These are phyloP conservation scores for Tetrahymena malaccensis DNA, from an alignment of 73 alveolate genomes.

Conservation along the genomic window DNA sequence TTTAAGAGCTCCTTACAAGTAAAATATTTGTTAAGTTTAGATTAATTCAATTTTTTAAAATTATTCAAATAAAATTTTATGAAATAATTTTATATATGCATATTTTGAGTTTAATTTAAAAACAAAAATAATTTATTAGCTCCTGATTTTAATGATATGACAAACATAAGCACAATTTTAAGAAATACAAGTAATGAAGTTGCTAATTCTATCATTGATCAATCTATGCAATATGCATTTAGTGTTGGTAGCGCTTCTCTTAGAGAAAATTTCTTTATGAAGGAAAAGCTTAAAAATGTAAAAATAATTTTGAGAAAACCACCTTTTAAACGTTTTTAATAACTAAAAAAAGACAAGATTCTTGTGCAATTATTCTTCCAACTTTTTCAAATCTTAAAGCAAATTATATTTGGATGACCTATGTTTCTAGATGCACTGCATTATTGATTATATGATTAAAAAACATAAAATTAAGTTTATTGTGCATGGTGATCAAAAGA, in stretches of 20 bases:
- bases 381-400: slow-evolving; percentile 8
- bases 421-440: slow-evolving; percentile 6
- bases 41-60: neutral
- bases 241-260: neutral
- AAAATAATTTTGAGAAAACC: neutral
- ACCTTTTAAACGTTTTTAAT: neutral
- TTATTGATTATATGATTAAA: slow-evolving; percentile 1
- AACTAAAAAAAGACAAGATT: slow-evolving; percentile 10
- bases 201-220: neutral
- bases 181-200: neutral
- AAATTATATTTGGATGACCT: slow-evolving; percentile 22
- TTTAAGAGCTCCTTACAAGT: slow-evolving; percentile 46
- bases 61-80: no score
- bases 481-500: slow-evolving; percentile 15
- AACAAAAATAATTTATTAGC: no score
- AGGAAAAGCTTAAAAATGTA: neutral
- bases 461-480: slow-evolving; percentile 7
- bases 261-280: neutral
- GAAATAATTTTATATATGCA: no score
- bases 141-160: slow-evolving; percentile 8
- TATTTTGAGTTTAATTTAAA: no score
- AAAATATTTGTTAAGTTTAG: neutral
- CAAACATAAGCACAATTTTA: slow-evolving; percentile 11
- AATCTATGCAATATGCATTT: slow-evolving; percentile 12
- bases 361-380: neutral